phyloP scores from a whole-genome alignment of 441 rosid genomes.

The Erodium moschatum region DNA sequence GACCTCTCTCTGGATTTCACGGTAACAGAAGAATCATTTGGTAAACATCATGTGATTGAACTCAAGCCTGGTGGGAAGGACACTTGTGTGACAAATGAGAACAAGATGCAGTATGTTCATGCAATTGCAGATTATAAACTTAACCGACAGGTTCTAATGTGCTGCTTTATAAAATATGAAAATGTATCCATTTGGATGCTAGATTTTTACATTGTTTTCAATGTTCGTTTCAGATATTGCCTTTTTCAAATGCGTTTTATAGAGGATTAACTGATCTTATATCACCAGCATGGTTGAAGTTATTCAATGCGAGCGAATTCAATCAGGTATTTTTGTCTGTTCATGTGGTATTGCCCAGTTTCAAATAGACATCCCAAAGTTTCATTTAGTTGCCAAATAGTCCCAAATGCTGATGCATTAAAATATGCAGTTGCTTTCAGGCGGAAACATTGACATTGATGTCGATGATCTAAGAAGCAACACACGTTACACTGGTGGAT shows the following conservation, averaged over 20 bases:
- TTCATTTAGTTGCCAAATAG: conserved; percentile 11
- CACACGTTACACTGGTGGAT: conserved; percentile 91
- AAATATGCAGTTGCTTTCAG: conserved; percentile 78
- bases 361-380: neutral
- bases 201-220: conserved; percentile 20
- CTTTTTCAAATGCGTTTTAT: conserved; percentile 92
- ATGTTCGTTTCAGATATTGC: conserved; percentile 61
- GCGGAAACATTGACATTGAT: conserved; percentile 89
- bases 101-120: conserved; percentile 98
- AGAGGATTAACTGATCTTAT: conserved; percentile 84
- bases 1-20: conserved; percentile 92
- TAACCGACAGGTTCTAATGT: conserved; percentile 67
- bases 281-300: conserved; percentile 84
- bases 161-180: conserved; percentile 13
- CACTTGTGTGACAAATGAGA: conserved; percentile 66
- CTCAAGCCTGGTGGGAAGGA: conserved; percentile 90
- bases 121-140: conserved; percentile 98
- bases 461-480: conserved; percentile 74
- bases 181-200: conserved; percentile 11
- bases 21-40: conserved; percentile 80
- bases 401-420: conserved; percentile 18
- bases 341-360: neutral
- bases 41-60: conserved; percentile 60
- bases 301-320: conserved; percentile 88
- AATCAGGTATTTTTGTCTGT: conserved; percentile 58